Evolutionary conservation across 805 yeast genomes (phyloP), one percentile per base, ranked within the genome.

Genomic region (Tetrapisispora nanseiensis): DNA sequence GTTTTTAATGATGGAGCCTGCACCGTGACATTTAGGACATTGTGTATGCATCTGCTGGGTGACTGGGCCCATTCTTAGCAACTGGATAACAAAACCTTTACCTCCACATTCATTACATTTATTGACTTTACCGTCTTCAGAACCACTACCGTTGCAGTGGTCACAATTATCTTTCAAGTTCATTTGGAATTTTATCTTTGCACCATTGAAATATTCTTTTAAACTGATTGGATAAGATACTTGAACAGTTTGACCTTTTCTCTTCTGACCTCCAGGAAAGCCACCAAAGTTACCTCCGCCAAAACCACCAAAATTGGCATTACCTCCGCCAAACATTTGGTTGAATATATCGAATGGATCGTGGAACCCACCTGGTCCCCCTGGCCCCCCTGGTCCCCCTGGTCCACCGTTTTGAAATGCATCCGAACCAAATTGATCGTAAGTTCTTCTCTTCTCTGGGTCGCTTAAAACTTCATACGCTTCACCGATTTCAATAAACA

Each of bases 401-500:
- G 64, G 63, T 22, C 74, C 64, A 2, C 81, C 81, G 48, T 71
- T 70, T 55, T 79, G 71, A 37, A 84, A 55, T 0, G 82, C 92
- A 35, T 80, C 90, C 45, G 75, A 78, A 24, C 98, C 98, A 54
- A 69, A 83, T 37, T 69, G 68, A 61, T 89, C 95, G 61, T 79
- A 89, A 11, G 77, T 69, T 22, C 68, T 54, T 46, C 82, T 73
- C 62, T 84, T 83, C 43, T 83, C 85, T 4, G 72, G 59, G 57
- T 86, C 86, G 49, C 77, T 73, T 47, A 87, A 70, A 11, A 86
- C 83, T 42, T 87, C 96, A 61, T 90, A 90, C 0, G 97, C 97
- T 56, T 83, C 95, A 13, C 95, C 95, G 23, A 92, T 75, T 62
- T 87, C 95, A 39, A 92, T 80, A 60, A 89, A 92, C 63, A 76